These are phyloP conservation scores for Stygiomarasmius scandens DNA, from an alignment of 1,284 basidiomycete species.

Conservation along the genomic window DNA sequence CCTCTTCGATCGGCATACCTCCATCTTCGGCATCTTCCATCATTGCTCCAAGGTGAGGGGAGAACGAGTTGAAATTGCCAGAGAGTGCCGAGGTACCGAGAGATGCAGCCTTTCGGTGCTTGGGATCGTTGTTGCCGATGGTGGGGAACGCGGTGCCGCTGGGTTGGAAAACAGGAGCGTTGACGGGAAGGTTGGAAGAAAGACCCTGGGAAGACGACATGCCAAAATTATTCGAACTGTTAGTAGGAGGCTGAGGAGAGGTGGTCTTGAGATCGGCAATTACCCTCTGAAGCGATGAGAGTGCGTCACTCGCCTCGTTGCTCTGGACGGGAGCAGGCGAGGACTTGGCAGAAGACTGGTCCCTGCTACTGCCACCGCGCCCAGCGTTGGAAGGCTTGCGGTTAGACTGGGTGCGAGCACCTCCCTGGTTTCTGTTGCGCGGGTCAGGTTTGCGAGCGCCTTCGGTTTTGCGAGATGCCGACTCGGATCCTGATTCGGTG, in stretches of 20 bases:
- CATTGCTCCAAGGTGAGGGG: constrained; percentile 80
- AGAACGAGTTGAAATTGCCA: constrained; percentile 66
- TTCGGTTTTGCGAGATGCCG: constrained; percentile 60
- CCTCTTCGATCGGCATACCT: constrained; percentile 64
- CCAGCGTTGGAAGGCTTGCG: constrained; percentile 58
- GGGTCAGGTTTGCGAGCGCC: constrained; percentile 56
- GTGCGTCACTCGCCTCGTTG: constrained; percentile 67
- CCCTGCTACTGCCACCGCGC: constrained; percentile 48
- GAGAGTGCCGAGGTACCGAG: constrained; percentile 62
- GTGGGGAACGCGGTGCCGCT: constrained; percentile 60
- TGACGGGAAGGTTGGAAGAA: constrained; percentile 57
- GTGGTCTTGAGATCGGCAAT: constrained; percentile 83
- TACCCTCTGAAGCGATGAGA: constrained; percentile 79
- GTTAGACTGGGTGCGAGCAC: constrained; percentile 45
- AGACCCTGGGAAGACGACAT: constrained; percentile 46
- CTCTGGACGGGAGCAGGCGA: constrained; percentile 42
- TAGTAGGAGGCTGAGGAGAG: constrained; percentile 52
- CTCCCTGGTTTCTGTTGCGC: constrained; percentile 56
- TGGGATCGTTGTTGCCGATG: constrained; percentile 47
- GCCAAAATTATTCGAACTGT: constrained; percentile 38
- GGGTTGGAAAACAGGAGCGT: constrained; percentile 73
- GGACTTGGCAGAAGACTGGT: constrained; percentile 47
- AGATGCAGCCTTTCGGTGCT: constrained; percentile 80
- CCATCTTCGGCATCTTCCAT: constrained; percentile 77
- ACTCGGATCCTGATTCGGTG: constrained; percentile 69